Evolutionary conservation across 2,329 filamentous ascomycete genomes (phyloP).

Genomic region (Pseudogymnoascus sp.): DNA sequence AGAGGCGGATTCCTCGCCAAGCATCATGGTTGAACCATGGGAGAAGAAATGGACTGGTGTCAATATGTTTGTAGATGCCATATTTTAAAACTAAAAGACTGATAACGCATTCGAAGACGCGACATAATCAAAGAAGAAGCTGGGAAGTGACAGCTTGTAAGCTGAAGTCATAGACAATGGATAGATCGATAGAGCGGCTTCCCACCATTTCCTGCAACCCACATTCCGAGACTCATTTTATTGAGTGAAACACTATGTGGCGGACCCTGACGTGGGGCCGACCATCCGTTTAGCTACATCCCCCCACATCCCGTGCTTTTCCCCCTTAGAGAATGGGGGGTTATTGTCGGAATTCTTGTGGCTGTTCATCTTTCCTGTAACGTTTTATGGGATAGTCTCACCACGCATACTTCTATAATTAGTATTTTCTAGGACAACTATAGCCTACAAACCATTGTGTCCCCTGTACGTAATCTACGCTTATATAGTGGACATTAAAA

Average conservation of each 20-base stretch:
- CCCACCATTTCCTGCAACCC: neutral
- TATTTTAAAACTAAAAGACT: neutral
- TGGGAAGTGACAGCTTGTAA: neutral
- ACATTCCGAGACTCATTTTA: neutral
- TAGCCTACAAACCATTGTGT: too few species aligned
- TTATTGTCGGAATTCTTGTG: too few species aligned
- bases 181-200: neutral
- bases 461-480: too few species aligned
- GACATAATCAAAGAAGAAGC: neutral
- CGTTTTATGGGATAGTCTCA: neutral
- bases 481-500: neutral
- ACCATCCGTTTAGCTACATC: neutral
- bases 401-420: too few species aligned
- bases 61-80: neutral
- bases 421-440: too few species aligned
- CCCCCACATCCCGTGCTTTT: neutral
- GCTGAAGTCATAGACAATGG: neutral
- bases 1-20: slow-evolving; percentile 51
- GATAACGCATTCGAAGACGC: neutral
- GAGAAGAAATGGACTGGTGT: slow-evolving; percentile 56
- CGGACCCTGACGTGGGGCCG: neutral
- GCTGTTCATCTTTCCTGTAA: neutral
- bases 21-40: slow-evolving; percentile 64
- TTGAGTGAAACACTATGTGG: neutral
- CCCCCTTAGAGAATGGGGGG: neutral